Conservation (phyloP, 2,329 filamentous ascomycete species). For the Cladosporium sp. region DNA sequence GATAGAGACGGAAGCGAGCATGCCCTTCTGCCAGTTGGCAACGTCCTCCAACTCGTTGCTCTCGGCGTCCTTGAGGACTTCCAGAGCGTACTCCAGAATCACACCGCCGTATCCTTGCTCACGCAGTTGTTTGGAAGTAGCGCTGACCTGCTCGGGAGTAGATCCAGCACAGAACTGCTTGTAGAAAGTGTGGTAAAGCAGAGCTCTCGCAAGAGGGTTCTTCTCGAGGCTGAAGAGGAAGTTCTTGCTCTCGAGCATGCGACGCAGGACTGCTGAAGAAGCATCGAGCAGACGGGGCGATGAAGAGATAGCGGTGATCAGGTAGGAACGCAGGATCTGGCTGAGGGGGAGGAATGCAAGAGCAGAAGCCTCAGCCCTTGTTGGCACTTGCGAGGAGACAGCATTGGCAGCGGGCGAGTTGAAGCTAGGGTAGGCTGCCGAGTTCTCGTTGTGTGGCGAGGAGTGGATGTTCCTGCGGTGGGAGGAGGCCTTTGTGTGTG, state of each 20-base stretch:
- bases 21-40: constrained; percentile 70
- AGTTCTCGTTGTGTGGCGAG: constrained; percentile 18
- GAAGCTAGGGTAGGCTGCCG: constrained; percentile 17
- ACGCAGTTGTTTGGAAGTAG: constrained; percentile 66
- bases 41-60: constrained; percentile 63
- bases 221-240: constrained; percentile 70
- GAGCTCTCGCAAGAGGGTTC: constrained; percentile 68
- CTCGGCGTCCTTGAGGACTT: constrained; percentile 64
- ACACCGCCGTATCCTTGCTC: constrained; percentile 78
- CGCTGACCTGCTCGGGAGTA: constrained; percentile 65
- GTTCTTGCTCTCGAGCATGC: constrained; percentile 68
- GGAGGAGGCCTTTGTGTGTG: constrained; percentile 11
- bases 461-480: constrained; percentile 17
- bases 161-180: constrained; percentile 89
- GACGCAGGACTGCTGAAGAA: constrained; percentile 66
- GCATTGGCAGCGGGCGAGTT: constrained; percentile 15
- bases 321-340: constrained; percentile 67
- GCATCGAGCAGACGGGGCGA: constrained; percentile 68
- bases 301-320: constrained; percentile 69
- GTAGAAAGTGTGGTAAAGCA: constrained; percentile 83
- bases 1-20: constrained; percentile 67
- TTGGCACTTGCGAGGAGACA: neutral
- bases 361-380: constrained; percentile 38
- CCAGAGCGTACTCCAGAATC: constrained; percentile 79
- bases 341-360: constrained; percentile 67